Conservation (phyloP, 2,329 filamentous ascomycete species). For the Cytospora leucostoma region DNA sequence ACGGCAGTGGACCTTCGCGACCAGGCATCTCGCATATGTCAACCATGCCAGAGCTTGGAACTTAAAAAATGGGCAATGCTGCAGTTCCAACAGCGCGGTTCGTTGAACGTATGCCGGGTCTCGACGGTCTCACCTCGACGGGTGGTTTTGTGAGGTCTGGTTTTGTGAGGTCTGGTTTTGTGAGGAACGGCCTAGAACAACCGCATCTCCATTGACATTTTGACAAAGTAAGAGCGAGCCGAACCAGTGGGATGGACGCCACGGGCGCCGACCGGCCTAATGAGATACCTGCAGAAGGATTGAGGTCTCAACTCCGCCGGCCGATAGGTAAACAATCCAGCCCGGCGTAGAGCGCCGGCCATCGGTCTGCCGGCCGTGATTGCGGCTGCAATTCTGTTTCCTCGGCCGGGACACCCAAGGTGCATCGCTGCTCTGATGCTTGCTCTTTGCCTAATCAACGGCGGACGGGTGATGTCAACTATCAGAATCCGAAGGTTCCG, state of each 20-base stretch:
- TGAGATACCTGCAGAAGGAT: too few relatives aligned
- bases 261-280: too few relatives aligned
- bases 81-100: too few relatives aligned
- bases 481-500: neutral
- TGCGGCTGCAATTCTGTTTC: neutral
- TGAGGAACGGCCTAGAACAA: neutral
- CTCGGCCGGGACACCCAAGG: neutral
- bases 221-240: too few relatives aligned
- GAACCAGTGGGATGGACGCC: too few relatives aligned
- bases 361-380: constrained; percentile 18
- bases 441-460: neutral
- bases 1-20: neutral
- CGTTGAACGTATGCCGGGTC: neutral
- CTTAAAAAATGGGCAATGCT: too few relatives aligned
- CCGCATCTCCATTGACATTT: too few relatives aligned
- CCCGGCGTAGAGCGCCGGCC: constrained; percentile 15
- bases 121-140: neutral
- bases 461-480: neutral
- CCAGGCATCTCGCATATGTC: neutral
- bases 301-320: neutral
- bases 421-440: neutral
- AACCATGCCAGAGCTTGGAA: neutral
- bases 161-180: neutral
- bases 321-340: constrained; percentile 7
- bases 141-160: neutral